These are phyloP conservation scores for Rostrohypoxylon terebratum DNA, from an alignment of 495 filamentous ascomycete genomes.

Conservation along the genomic window DNA sequence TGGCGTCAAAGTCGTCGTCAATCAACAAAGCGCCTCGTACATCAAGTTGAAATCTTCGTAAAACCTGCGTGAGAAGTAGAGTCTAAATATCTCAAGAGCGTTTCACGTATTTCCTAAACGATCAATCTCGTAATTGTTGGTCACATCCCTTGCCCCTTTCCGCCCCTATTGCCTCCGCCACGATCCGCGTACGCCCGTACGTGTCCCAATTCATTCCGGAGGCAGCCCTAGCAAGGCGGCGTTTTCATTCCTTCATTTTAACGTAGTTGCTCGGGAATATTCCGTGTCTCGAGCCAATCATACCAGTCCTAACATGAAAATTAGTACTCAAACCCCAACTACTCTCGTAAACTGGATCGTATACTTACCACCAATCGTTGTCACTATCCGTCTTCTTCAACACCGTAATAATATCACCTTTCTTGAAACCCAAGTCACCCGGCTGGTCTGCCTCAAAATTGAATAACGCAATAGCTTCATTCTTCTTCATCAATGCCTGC, in stretches of 20 bases:
- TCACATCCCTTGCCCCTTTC: neutral
- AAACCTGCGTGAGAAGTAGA: conserved; percentile 27
- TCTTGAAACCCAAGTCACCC: conserved; percentile 94
- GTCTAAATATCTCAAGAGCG: conserved; percentile 30
- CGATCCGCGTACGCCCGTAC: conserved; percentile 28
- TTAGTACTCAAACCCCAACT: conserved; percentile 35
- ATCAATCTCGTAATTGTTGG: conserved; percentile 38
- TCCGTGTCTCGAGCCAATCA: conserved; percentile 64
- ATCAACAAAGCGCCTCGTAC: conserved; percentile 19
- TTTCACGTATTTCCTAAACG: conserved; percentile 35
- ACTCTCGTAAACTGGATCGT: neutral
- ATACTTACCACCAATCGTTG: conserved; percentile 86
- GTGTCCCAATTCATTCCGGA: neutral
- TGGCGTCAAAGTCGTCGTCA: neutral
- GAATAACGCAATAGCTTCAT: conserved; percentile 90
- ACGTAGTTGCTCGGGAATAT: conserved; percentile 70
- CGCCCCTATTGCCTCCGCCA: conserved; percentile 12
- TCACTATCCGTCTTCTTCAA: conserved; percentile 93
- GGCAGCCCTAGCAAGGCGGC: neutral
- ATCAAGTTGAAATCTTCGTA: conserved; percentile 19
- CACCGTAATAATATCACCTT: conserved; percentile 97
- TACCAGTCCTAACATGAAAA: conserved; percentile 61
- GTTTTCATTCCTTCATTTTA: conserved; percentile 58
- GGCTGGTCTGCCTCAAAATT: conserved; percentile 94
- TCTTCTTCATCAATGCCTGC: conserved; percentile 74